Percentiles rank a stretch among this genome's conserved stretches.
Evolutionary conservation across 768 basidiomycete genomes (phyloP).

Genomic region (Candolleomyces aberdarensis): DNA sequence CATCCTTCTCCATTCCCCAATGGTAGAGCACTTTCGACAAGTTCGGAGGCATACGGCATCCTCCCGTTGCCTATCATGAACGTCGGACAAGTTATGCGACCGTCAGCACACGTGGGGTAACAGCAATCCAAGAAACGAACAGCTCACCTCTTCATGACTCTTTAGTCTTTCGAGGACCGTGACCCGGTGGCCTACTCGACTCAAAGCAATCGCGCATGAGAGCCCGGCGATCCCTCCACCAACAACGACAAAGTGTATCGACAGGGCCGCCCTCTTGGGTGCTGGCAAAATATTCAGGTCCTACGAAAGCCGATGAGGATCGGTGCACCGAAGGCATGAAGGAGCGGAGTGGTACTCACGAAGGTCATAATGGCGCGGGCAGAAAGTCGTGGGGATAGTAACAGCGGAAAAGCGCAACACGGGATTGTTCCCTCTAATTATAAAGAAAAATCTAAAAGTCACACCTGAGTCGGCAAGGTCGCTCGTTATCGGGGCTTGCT

Average conservation of each 20-base stretch:
- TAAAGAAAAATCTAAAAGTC: conserved; percentile 2
- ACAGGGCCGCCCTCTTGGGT: conserved; percentile 1
- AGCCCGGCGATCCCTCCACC: conserved; percentile 51
- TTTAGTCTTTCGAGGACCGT: conserved; percentile 43
- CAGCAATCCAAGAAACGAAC: neutral
- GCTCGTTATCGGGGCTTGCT: conserved; percentile 1
- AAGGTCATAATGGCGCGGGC: neutral
- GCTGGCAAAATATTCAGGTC: neutral
- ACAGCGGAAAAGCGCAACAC: neutral
- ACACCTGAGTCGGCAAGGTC: neutral
- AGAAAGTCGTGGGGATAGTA: neutral
- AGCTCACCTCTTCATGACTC: conserved; percentile 10
- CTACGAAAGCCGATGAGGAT: neutral
- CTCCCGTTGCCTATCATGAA: conserved; percentile 19
- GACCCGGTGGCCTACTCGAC: conserved; percentile 53
- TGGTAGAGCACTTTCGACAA: conserved; percentile 51
- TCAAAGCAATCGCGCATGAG: conserved; percentile 50
- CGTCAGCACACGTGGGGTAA: neutral
- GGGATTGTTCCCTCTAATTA: neutral
- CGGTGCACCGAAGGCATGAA: neutral
- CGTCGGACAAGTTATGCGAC: neutral
- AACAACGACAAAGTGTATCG: conserved; percentile 33
- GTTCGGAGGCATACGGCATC: conserved; percentile 45
- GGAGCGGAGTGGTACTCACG: neutral
- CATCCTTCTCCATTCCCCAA: conserved; percentile 44